Percentiles rank a stretch among this genome's conserved stretches.
Conservation (phyloP, 306 rosid species). For the Astragalus glycyphyllos region DNA sequence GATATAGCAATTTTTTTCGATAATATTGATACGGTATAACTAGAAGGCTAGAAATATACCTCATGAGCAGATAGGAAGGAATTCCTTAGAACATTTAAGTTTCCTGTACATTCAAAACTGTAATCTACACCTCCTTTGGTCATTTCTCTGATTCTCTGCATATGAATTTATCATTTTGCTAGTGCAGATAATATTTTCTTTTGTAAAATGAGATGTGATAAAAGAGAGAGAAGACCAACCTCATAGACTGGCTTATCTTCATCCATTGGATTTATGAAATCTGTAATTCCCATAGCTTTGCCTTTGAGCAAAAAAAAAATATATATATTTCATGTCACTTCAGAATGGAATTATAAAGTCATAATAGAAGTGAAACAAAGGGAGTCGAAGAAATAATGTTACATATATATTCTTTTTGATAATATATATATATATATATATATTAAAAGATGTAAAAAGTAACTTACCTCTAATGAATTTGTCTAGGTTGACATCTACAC, state of each 20-base stretch:
- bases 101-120: conserved; percentile 79
- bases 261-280: conserved; percentile 69
- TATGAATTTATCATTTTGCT: conserved; percentile 22
- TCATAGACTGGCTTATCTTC: conserved; percentile 62
- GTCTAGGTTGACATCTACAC: conserved; percentile 72
- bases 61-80: conserved; percentile 66
- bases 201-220: background rate
- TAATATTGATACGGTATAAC: no score
- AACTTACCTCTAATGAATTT: conserved; percentile 62
- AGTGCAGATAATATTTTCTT: conserved; percentile 9
- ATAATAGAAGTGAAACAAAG: background rate
- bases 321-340: background rate
- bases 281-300: conserved; percentile 66
- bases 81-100: conserved; percentile 58
- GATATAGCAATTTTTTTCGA: no score
- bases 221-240: conserved; percentile 48
- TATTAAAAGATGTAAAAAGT: background rate
- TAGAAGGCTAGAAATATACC: no score
- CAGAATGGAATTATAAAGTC: background rate
- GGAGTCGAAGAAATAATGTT: background rate
- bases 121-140: conserved; percentile 67
- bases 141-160: conserved; percentile 64
- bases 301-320: conserved; percentile 46
- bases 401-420: no score
- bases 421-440: no score